Evolutionary conservation across 2,329 filamentous ascomycete genomes (phyloP), one percentile per base, ranked within the genome.

Genomic region (Aspergillus vadensis): DNA sequence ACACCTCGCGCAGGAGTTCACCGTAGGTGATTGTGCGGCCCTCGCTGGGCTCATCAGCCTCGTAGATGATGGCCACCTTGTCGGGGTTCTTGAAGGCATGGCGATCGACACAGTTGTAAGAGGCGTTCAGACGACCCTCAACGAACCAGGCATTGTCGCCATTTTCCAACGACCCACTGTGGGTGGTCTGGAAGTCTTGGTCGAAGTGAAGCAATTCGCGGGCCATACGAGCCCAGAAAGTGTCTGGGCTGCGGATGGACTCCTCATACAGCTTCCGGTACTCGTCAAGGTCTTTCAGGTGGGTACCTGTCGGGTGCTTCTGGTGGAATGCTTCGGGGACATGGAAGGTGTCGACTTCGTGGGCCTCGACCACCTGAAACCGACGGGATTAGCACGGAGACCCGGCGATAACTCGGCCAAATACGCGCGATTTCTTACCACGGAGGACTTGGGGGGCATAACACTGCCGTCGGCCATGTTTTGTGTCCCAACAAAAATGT

Each of bases 41-140:
- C 74, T 96, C 90, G 57, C 80, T 84, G 44, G 89, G 86, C 80
- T 99, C 95, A 72, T 99, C 95, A 63, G 93, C 94, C 82, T 99
- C 95, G 82, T 98, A 99, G 81, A 98, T 97, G 80, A 99, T 96
- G 76, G 95, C 95, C 51, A 95, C 88, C 80, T 90, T 92, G 81
- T 98, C 82, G 51, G 95, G 95, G 80, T 97, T 88, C 80, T 93
- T 92, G 80, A 96, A 86, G n/a, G 95, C 95, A 78, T 98, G 94
- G 63, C 95, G 91, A 74, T 99, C 95, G 66, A 99, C 89, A 74
- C 92, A 96, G 83, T 99, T 99, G 87, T 92, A 98, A 27, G 91
- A 95, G 65, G 95, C 95, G 73, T 99, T 99, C 73, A 99, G 83
- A 71, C 89, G 87, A 67, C 95, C 95, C 81, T 97, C 95, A 63